A percentile compares a stretch with the other conserved stretches of the same genome.
Conservation (phyloP, 345 rosid genomes). For the Rubroshorea leprosula region DNA sequence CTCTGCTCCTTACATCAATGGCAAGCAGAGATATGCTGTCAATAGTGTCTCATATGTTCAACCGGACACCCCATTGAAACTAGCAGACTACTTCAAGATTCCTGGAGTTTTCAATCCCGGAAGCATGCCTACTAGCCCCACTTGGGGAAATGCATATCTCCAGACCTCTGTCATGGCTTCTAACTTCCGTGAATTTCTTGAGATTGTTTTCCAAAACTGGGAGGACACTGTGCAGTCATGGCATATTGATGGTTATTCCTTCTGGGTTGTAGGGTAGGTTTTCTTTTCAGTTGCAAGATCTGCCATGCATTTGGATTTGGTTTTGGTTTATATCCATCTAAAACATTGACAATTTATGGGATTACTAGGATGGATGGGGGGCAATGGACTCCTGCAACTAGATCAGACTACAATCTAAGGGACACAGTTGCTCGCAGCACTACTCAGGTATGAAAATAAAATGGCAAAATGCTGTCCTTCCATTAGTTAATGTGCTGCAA, state of each 20-base stretch:
- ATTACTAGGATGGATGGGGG: conserved; percentile 88
- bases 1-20: conserved; percentile 74
- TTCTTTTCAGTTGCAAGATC: background rate
- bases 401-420: conserved; percentile 59
- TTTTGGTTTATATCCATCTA: too few relatives aligned
- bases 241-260: conserved; percentile 78
- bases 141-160: conserved; percentile 55
- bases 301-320: too few relatives aligned
- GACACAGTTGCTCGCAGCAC: conserved; percentile 80
- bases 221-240: conserved; percentile 84
- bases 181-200: conserved; percentile 59
- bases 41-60: conserved; percentile 68
- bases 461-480: too few relatives aligned
- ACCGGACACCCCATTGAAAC: conserved; percentile 81
- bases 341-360: conserved; percentile 2
- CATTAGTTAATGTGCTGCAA: too few relatives aligned
- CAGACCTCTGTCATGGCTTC: conserved; percentile 70
- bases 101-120: conserved; percentile 75
- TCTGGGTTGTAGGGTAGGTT: conserved; percentile 87
- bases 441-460: conserved; percentile 65
- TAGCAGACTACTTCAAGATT: conserved; percentile 83
- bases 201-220: conserved; percentile 79
- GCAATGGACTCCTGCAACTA: conserved; percentile 75
- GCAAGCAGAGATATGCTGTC: conserved; percentile 80
- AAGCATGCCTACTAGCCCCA: conserved; percentile 61